phyloP scores from a whole-genome alignment of 352 stramenopile genomes.

The Pythium aphanidermatum region DNA sequence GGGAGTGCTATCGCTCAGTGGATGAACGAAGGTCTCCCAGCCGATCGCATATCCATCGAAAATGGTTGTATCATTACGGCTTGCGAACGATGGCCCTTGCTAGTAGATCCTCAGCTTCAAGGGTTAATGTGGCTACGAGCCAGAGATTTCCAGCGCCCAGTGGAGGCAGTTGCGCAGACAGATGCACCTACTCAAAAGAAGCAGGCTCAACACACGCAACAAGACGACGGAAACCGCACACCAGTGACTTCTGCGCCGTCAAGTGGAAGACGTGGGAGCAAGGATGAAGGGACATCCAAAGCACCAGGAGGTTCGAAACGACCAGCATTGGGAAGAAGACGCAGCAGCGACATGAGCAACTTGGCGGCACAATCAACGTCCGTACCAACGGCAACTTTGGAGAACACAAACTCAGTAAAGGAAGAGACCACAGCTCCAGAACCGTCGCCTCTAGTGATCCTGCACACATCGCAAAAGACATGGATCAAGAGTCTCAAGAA shows the following conservation, averaged over 20 bases:
- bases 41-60: slow-evolving; percentile 89
- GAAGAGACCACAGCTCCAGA: background rate
- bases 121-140: slow-evolving; percentile 82
- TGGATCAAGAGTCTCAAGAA: slow-evolving; percentile 72
- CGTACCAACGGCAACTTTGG: background rate
- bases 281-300: background rate
- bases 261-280: background rate
- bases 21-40: slow-evolving; percentile 89
- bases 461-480: slow-evolving; percentile 69
- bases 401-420: slow-evolving; percentile 5
- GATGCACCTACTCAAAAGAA: slow-evolving; percentile 1
- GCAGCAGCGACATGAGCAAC: background rate
- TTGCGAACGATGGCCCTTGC: slow-evolving; percentile 81
- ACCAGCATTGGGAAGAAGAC: background rate
- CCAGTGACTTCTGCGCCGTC: no score
- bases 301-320: background rate
- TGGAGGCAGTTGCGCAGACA: no score
- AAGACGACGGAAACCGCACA: no score
- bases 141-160: slow-evolving; percentile 34
- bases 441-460: slow-evolving; percentile 43
- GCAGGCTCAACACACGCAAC: background rate
- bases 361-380: background rate
- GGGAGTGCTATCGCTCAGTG: slow-evolving; percentile 82
- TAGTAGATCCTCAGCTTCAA: slow-evolving; percentile 90
- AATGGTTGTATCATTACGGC: slow-evolving; percentile 91